A percentile compares a stretch with the other conserved stretches of the same genome.
Conservation (phyloP, 331 rosid genomes). For the Pyrus hybrid region DNA sequence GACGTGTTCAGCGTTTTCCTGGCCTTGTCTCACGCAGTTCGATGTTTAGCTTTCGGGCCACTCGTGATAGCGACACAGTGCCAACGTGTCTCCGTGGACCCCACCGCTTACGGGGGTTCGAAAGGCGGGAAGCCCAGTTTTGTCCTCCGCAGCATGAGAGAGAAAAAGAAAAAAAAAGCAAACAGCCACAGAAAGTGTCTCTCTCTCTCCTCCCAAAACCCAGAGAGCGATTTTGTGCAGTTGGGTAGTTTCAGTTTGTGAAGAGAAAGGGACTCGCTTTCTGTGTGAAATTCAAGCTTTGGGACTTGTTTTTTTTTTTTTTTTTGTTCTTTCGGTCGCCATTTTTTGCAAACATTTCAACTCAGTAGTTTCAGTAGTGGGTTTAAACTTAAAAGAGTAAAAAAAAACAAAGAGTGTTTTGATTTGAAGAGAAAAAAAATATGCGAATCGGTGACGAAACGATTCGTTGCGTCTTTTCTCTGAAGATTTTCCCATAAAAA, state of each 20-base stretch:
- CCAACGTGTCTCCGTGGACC: slow-evolving; percentile 30
- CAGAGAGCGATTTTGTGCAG: background rate
- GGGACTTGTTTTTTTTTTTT: background rate
- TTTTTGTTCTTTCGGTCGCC: background rate
- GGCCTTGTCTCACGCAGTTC: slow-evolving; percentile 38
- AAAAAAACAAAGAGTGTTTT: background rate
- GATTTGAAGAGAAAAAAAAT: background rate
- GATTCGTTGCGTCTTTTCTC: slow-evolving; percentile 53
- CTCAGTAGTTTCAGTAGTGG: background rate
- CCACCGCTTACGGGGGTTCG: slow-evolving; percentile 34
- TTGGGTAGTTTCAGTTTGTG: background rate
- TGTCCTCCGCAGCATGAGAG: slow-evolving; percentile 34
- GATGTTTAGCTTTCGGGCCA: slow-evolving; percentile 52
- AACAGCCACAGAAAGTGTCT: background rate
- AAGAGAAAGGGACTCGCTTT: slow-evolving; percentile 1
- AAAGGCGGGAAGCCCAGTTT: slow-evolving; percentile 77
- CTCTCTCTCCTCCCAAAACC: background rate
- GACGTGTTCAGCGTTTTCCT: background rate
- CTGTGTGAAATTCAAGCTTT: background rate
- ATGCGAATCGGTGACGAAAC: slow-evolving; percentile 36
- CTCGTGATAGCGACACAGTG: slow-evolving; percentile 22
- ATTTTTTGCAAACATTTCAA: slow-evolving; percentile 5
- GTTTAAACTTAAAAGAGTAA: background rate
- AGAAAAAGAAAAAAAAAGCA: background rate
- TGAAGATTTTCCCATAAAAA: slow-evolving; percentile 41